Conservation (phyloP, 1,139 yeast species). For the Taphrina communis region DNA sequence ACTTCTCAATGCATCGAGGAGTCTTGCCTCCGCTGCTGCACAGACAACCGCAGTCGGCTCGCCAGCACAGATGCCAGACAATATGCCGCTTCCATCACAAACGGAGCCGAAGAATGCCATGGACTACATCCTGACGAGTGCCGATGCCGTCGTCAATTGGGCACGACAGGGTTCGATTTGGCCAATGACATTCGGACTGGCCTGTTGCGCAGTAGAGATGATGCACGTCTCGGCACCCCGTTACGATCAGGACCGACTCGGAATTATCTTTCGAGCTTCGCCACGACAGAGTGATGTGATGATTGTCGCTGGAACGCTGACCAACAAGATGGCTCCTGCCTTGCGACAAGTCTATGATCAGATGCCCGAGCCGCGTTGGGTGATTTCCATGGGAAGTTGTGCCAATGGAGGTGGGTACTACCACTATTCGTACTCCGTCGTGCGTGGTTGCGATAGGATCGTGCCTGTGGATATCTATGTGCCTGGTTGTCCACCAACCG, state of each 20-base stretch:
- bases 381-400: conserved; percentile 91
- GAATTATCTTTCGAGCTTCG: conserved; percentile 91
- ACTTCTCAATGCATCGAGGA: conserved; percentile 30
- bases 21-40: conserved; percentile 34
- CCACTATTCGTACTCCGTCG: conserved; percentile 87
- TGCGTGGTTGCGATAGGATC: conserved; percentile 86
- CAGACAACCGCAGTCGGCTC: conserved; percentile 34
- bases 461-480: conserved; percentile 90
- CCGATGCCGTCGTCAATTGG: conserved; percentile 87
- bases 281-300: conserved; percentile 93
- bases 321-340: conserved; percentile 85
- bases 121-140: conserved; percentile 83
- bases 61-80: conserved; percentile 36
- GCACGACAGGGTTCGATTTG: conserved; percentile 90
- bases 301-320: conserved; percentile 91
- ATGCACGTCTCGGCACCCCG: conserved; percentile 93
- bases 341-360: conserved; percentile 91
- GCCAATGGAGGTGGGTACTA: conserved; percentile 95
- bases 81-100: conserved; percentile 59
- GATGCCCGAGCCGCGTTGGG: conserved; percentile 92
- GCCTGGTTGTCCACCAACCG: conserved; percentile 93
- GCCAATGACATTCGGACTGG: conserved; percentile 80
- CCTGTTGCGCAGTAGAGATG: conserved; percentile 75
- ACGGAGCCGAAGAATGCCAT: conserved; percentile 63
- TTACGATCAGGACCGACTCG: conserved; percentile 91